phyloP scores from a whole-genome alignment of 225 moss, liverwort and hornwort genomes.

The Asterella californica region DNA sequence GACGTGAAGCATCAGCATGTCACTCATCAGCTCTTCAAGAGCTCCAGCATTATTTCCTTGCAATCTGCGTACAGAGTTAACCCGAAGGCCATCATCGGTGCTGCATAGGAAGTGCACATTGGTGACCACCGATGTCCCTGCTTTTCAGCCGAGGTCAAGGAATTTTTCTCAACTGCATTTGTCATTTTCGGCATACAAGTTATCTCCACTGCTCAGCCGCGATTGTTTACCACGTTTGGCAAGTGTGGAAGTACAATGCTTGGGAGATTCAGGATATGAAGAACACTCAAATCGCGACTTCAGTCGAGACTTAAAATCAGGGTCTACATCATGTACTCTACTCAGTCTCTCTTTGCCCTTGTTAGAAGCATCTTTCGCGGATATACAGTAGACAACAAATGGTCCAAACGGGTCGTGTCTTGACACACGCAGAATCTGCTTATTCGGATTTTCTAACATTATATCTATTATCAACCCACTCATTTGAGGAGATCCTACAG shows the following conservation, averaged over 20 bases:
- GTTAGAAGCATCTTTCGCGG: not conserved
- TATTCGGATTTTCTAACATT: not conserved
- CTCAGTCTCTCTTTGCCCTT: not conserved
- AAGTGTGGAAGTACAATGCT: constrained; percentile 13
- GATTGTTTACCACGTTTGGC: not conserved
- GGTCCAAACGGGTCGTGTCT: not conserved
- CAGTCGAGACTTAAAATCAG: constrained; percentile 4
- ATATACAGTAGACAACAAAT: too few species aligned
- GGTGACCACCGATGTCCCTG: not conserved
- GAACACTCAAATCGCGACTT: not conserved
- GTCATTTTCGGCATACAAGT: not conserved
- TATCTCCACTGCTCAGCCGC: not conserved
- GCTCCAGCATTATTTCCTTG: not conserved
- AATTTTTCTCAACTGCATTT: not conserved
- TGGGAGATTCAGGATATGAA: constrained; percentile 7
- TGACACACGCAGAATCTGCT: not conserved
- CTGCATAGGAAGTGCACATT: not conserved
- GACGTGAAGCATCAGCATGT: constrained; percentile 4
- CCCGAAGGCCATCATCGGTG: not conserved
- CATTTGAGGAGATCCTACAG: not conserved
- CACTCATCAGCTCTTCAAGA: not conserved
- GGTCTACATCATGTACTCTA: constrained; percentile 22
- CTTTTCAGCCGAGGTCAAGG: not conserved
- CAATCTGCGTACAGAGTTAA: constrained; percentile 4
- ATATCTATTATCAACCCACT: not conserved